Percentiles rank a stretch among this genome's conserved stretches.
These are phyloP conservation scores for Prunus dulcis DNA, from an alignment of 306 rosid genomes.

Conservation along the genomic window DNA sequence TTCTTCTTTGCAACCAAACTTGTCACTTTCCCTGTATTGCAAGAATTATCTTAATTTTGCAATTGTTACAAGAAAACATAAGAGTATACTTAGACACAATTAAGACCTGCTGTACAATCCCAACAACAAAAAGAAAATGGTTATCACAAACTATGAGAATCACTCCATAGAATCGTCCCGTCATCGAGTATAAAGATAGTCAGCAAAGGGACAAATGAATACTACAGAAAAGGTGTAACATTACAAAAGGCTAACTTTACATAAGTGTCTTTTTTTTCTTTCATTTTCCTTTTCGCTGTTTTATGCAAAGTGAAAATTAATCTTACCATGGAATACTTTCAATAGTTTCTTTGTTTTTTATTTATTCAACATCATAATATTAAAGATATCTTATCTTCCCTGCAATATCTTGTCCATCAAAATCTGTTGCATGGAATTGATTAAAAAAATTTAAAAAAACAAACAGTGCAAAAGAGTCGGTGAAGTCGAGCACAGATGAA, in stretches of 20 bases:
- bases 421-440: background rate
- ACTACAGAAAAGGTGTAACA: background rate
- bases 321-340: background rate
- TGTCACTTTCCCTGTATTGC: constrained; percentile 80
- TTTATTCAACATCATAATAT: background rate
- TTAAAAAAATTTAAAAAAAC: too few relatives aligned
- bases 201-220: background rate
- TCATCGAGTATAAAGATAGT: background rate
- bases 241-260: background rate
- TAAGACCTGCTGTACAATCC: background rate
- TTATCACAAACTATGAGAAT: background rate
- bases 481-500: background rate
- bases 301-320: background rate
- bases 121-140: background rate
- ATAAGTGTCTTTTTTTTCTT: background rate
- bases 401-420: background rate
- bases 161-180: too few relatives aligned
- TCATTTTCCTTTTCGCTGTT: background rate
- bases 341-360: background rate
- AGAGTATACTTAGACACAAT: background rate
- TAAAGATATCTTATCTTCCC: background rate
- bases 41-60: constrained; percentile 6
- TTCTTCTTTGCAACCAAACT: constrained; percentile 83
- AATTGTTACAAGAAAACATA: background rate
- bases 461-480: background rate